These are phyloP conservation scores for Boletus subparvulus DNA, from an alignment of 768 basidiomycete genomes.

Conservation along the genomic window DNA sequence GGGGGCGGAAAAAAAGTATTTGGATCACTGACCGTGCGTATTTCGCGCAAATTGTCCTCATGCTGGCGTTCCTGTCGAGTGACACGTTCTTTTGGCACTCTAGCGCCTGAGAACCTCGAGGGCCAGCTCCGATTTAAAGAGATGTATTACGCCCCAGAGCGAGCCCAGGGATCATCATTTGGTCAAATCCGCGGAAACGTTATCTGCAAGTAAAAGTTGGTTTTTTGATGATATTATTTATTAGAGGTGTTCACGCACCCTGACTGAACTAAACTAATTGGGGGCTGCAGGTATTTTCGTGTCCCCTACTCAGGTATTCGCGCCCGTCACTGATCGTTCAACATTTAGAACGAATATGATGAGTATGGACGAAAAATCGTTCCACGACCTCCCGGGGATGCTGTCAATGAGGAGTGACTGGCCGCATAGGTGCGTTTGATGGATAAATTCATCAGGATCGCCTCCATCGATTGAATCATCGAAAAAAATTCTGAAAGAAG, in stretches of 20 bases:
- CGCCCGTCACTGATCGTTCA: background rate
- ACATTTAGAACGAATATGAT: background rate
- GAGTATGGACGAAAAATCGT: conserved; percentile 3
- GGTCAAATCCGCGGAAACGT: conserved; percentile 24
- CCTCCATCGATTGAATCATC: background rate
- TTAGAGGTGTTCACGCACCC: background rate
- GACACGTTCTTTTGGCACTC: background rate
- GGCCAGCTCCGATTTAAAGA: conserved; percentile 3
- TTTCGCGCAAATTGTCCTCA: background rate
- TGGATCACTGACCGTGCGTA: conserved; percentile 13
- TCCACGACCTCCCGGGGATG: conserved; percentile 19
- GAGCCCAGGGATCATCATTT: conserved; percentile 5
- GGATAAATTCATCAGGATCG: background rate
- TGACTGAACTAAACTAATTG: conserved; percentile 3
- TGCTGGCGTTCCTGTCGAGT: background rate
- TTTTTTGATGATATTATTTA: conserved; percentile 1
- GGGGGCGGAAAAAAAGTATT: conserved; percentile 1
- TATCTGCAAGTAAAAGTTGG: conserved; percentile 9
- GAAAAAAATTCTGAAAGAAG: background rate
- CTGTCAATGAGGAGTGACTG: conserved; percentile 9
- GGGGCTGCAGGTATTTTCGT: conserved; percentile 7
- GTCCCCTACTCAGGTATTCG: background rate
- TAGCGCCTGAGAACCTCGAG: conserved; percentile 12
- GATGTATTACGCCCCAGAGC: conserved; percentile 6
- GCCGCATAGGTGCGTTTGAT: conserved; percentile 10